Percentiles rank a stretch among this genome's conserved stretches.
These are phyloP conservation scores for Fusarium tjaetaba DNA, from an alignment of 2,329 filamentous ascomycete genomes.

Conservation along the genomic window DNA sequence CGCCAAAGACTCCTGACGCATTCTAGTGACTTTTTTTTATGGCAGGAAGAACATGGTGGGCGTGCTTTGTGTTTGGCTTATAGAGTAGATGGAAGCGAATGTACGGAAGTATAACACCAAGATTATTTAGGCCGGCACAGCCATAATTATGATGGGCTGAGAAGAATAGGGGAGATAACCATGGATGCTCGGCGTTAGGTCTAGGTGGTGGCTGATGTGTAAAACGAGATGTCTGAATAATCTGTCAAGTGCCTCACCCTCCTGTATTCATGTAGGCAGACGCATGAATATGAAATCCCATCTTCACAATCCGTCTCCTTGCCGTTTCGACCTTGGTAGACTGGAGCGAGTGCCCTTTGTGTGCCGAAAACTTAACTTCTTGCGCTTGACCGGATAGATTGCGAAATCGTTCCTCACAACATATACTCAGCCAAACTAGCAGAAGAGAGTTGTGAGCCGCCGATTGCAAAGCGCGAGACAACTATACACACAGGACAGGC, in stretches of 20 bases:
- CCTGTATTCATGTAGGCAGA: constrained; percentile 10
- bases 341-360: background rate
- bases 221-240: constrained; percentile 14
- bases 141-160: background rate
- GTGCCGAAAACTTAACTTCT: too few species aligned
- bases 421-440: background rate
- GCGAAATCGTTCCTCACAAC: background rate
- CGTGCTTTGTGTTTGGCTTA: constrained; percentile 2
- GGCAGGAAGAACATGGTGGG: background rate
- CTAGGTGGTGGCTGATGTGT: constrained; percentile 11
- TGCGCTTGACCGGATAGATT: background rate
- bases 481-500: background rate
- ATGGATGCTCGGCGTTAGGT: constrained; percentile 17
- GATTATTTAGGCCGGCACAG: background rate
- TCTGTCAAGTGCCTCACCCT: background rate
- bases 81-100: constrained; percentile 2
- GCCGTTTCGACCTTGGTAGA: background rate
- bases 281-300: constrained; percentile 11
- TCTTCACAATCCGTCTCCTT: background rate
- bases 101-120: background rate
- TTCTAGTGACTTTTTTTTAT: background rate
- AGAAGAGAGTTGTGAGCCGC: background rate
- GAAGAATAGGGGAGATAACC: background rate
- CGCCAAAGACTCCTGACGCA: background rate
- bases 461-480: background rate